These are phyloP conservation scores for Przewalskia tangutica DNA, from an alignment of 257 asterid species.

Conservation along the genomic window DNA sequence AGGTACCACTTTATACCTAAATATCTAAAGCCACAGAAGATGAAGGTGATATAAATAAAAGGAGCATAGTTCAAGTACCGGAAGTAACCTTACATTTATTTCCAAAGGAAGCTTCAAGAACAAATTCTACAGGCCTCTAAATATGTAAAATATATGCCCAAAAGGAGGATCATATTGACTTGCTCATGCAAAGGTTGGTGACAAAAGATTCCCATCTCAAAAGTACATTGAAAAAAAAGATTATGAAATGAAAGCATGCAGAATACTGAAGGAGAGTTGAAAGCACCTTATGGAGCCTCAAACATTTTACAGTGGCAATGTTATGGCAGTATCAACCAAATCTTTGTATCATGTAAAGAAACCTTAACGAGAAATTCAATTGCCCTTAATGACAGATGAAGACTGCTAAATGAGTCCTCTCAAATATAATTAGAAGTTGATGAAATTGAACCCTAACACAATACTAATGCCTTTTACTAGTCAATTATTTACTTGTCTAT, in stretches of 20 bases:
- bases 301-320: background rate
- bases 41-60: background rate
- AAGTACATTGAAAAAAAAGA: background rate
- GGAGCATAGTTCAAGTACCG: background rate
- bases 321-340: background rate
- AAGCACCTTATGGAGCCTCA: background rate
- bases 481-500: background rate
- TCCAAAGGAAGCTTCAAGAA: background rate
- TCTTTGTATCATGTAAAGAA: background rate
- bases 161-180: background rate
- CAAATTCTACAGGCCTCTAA: background rate
- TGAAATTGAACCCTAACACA: background rate
- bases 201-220: background rate
- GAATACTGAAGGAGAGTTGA: background rate
- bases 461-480: background rate
- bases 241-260: background rate
- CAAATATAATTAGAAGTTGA: background rate
- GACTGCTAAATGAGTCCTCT: background rate
- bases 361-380: background rate
- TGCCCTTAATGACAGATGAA: background rate
- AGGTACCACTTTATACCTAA: background rate
- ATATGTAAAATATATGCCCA: too few species aligned
- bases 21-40: background rate
- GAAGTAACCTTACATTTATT: background rate
- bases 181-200: background rate